Percentiles rank a stretch among this genome's conserved stretches.
phyloP scores from a whole-genome alignment of 805 yeast species.

The Pichia occidentalis region DNA sequence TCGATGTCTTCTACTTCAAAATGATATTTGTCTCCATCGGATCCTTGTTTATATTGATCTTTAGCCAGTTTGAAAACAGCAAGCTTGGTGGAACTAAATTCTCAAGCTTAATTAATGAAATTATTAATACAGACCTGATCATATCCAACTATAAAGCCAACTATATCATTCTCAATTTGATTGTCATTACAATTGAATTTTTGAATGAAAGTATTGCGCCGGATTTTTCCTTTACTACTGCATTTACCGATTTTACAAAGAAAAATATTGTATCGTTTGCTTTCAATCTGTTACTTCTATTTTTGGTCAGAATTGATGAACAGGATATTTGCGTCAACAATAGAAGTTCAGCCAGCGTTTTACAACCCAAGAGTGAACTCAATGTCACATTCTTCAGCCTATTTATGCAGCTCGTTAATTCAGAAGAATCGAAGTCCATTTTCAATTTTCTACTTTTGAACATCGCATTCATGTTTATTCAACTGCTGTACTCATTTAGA shows the following conservation, averaged over 20 bases:
- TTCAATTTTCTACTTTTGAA: conserved; percentile 81
- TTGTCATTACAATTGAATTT: conserved; percentile 12
- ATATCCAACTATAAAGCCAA: conserved; percentile 22
- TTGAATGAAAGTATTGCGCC: conserved; percentile 12
- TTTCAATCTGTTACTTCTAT: conserved; percentile 13
- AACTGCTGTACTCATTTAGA: conserved; percentile 82
- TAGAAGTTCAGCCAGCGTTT: conserved; percentile 3
- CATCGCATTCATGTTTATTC: conserved; percentile 91
- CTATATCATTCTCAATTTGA: conserved; percentile 17
- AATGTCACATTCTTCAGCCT: conserved; percentile 19
- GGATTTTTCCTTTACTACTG: conserved; percentile 5
- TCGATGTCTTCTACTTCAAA: conserved; percentile 22
- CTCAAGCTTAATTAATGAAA: conserved; percentile 10
- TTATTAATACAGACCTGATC: conserved; percentile 22
- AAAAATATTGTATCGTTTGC: conserved; percentile 11
- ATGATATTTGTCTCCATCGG: conserved; percentile 29
- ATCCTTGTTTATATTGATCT: conserved; percentile 23
- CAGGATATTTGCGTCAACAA: background rate
- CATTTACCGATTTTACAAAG: conserved; percentile 8
- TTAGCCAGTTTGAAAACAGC: conserved; percentile 27
- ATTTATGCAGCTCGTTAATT: conserved; percentile 32
- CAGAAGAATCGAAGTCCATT: conserved; percentile 78
- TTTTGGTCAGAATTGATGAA: conserved; percentile 10
- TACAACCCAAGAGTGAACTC: background rate
- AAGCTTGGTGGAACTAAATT: conserved; percentile 10